phyloP scores from a whole-genome alignment of 1,139 yeast genomes.

The Yamadazyma songkhlaensis region DNA sequence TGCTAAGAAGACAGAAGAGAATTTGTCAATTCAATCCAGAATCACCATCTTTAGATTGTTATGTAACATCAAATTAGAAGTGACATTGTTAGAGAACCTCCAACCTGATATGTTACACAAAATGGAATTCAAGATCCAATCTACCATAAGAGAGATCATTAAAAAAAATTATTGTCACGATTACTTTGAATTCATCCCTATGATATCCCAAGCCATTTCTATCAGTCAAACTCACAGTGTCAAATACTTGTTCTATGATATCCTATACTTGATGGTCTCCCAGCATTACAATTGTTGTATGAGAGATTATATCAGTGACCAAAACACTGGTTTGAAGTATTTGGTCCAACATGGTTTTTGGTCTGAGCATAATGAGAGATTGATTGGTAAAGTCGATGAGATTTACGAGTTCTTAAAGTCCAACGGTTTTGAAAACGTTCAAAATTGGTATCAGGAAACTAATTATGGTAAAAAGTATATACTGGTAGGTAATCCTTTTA shows the following conservation, averaged over 20 bases:
- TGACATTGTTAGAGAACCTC: slow-evolving; percentile 17
- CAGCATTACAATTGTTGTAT: slow-evolving; percentile 36
- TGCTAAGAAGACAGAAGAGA: slow-evolving; percentile 13
- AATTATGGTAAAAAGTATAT: slow-evolving; percentile 20
- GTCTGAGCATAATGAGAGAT: slow-evolving; percentile 13
- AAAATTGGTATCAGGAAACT: slow-evolving; percentile 25
- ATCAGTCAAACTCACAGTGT: slow-evolving; percentile 20
- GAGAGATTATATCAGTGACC: slow-evolving; percentile 26
- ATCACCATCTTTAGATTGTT: slow-evolving; percentile 29
- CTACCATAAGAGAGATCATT: slow-evolving; percentile 22
- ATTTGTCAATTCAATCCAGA: slow-evolving; percentile 26
- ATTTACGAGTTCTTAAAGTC: slow-evolving; percentile 17
- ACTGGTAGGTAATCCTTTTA: too few relatives aligned
- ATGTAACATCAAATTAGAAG: slow-evolving; percentile 31
- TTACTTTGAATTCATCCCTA: slow-evolving; percentile 28
- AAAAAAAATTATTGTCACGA: slow-evolving; percentile 26
- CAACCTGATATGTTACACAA: slow-evolving; percentile 13
- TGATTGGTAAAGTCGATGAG: slow-evolving; percentile 22
- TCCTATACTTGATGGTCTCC: slow-evolving; percentile 17
- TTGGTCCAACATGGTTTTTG: slow-evolving; percentile 35
- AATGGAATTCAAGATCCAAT: slow-evolving; percentile 24
- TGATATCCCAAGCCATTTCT: slow-evolving; percentile 35
- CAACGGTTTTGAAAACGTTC: slow-evolving; percentile 11
- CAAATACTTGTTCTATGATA: slow-evolving; percentile 26
- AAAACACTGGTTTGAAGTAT: slow-evolving; percentile 21